Evolutionary conservation across 2,329 filamentous ascomycete genomes (phyloP), one percentile per base, ranked within the genome.

Genomic region (Colletotrichum aenigma): DNA sequence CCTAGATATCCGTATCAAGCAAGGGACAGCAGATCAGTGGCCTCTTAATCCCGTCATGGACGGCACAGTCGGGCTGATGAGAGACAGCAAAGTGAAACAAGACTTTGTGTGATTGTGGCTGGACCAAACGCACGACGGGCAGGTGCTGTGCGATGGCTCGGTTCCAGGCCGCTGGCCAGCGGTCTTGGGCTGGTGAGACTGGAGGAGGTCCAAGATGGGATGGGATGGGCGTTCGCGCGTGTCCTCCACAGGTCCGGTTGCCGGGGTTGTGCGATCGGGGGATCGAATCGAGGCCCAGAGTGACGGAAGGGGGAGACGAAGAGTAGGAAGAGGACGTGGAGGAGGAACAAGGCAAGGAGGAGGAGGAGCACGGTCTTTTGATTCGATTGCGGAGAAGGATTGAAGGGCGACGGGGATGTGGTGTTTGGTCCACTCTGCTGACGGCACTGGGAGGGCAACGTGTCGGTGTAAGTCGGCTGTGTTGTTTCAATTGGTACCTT

Each of bases 251-350:
- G 62, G 56, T 43, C 70, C 34, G 74, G 74, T 76, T 76, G 74
- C 74, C 48, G 30, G 74, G 74, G 74, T 73, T 69, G 64, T 76
- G 48, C 70, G 74, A 76, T 73, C 64, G 70, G 70, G 36, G 56
- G 64, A 65, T 75, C 48, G 26, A 75, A 65, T 75, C 69, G 70
- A 64, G 28, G 28, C 43, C 43, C 43, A 52, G 43, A 38, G 68
- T 52, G n/a, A 52, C 65, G 64, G 48, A 66, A 58, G 55, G 43
- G 32, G 10, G n/a, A 7, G 56, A 30, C 56, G 16, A 60, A 7
- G 16, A 18, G 16, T n/a, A 52, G 10, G 43, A 52, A 64, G 64
- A 62, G 16, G 36, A 48, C 38, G 64, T 61, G 58, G 30, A n/a
- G 58, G 28, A 34, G 4, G 30, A 61, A 61, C n/a, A 32, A 32